Percentiles rank a stretch among this genome's conserved stretches.
Conservation (phyloP, 805 yeast genomes). For the Wickerhamiella allomyrinae region DNA sequence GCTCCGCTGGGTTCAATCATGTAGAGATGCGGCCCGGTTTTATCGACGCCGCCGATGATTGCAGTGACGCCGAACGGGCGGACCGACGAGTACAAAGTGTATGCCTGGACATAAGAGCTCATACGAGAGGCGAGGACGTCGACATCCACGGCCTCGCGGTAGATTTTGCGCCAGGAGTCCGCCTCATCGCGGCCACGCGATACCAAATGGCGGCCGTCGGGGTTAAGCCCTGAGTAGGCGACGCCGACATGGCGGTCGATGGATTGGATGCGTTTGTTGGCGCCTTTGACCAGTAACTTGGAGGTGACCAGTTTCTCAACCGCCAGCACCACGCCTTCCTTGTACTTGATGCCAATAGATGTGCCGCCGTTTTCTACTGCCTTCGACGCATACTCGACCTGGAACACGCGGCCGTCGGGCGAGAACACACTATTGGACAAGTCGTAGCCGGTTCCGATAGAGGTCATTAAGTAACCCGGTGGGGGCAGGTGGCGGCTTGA, state of each 20-base stretch:
- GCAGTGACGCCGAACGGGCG: slow-evolving; percentile 94
- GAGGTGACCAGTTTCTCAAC: slow-evolving; percentile 87
- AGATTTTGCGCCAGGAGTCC: slow-evolving; percentile 56
- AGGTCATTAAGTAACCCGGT: slow-evolving; percentile 39
- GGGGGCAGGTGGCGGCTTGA: too few species aligned
- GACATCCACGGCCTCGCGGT: slow-evolving; percentile 62
- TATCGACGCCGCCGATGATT: slow-evolving; percentile 87
- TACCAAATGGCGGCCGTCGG: slow-evolving; percentile 93
- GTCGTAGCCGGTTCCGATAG: slow-evolving; percentile 98
- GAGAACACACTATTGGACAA: slow-evolving; percentile 91
- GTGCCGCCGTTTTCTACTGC: slow-evolving; percentile 98
- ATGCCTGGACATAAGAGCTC: slow-evolving; percentile 86
- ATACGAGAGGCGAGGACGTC: slow-evolving; percentile 74
- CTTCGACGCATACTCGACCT: slow-evolving; percentile 93
- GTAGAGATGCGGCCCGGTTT: slow-evolving; percentile 70
- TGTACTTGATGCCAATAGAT: slow-evolving; percentile 79
- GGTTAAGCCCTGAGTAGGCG: slow-evolving; percentile 85
- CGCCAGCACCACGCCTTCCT: slow-evolving; percentile 92
- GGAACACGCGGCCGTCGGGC: slow-evolving; percentile 55
- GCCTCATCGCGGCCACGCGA: slow-evolving; percentile 89
- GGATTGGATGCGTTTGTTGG: slow-evolving; percentile 81
- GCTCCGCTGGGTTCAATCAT: slow-evolving; percentile 97
- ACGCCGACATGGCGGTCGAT: slow-evolving; percentile 90
- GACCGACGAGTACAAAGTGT: slow-evolving; percentile 89
- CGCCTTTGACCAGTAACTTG: slow-evolving; percentile 75